These are phyloP conservation scores for Knufia fluminis DNA, from an alignment of 2,329 filamentous ascomycete genomes.

Conservation along the genomic window DNA sequence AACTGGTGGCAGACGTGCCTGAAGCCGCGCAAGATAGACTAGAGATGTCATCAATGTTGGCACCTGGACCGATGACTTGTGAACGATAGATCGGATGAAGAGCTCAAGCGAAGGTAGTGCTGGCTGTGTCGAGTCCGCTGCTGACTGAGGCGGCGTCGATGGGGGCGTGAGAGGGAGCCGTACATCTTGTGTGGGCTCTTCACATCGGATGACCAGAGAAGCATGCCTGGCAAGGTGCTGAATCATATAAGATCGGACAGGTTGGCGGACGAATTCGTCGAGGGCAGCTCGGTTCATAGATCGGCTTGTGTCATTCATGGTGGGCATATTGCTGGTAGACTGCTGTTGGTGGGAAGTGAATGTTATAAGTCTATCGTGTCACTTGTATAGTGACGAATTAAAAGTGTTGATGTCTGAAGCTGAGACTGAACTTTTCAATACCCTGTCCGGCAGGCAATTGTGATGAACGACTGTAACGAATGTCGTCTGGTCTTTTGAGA, in stretches of 20 bases:
- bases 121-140: conserved; percentile 29
- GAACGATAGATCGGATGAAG: conserved; percentile 86
- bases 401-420: not conserved
- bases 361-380: conserved; percentile 4
- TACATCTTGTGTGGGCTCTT: conserved; percentile 40
- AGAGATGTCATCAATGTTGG: conserved; percentile 95
- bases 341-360: not conserved
- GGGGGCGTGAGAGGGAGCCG: conserved; percentile 46
- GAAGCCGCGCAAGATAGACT: conserved; percentile 81
- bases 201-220: conserved; percentile 40
- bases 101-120: conserved; percentile 69
- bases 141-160: conserved; percentile 45
- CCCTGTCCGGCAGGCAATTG: conserved; percentile 9
- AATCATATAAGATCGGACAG: conserved; percentile 42
- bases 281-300: conserved; percentile 35
- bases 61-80: conserved; percentile 91
- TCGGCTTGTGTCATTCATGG: conserved; percentile 17
- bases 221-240: conserved; percentile 39
- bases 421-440: conserved; percentile 8
- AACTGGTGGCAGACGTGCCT: conserved; percentile 76
- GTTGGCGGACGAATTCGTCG: conserved; percentile 38
- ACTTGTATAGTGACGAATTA: conserved; percentile 6
- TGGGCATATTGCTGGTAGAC: conserved; percentile 5
- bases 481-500: not conserved
- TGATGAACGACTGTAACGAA: conserved; percentile 1